Conservation (phyloP, 768 basidiomycete species). For the Daedaleopsis nitida region DNA sequence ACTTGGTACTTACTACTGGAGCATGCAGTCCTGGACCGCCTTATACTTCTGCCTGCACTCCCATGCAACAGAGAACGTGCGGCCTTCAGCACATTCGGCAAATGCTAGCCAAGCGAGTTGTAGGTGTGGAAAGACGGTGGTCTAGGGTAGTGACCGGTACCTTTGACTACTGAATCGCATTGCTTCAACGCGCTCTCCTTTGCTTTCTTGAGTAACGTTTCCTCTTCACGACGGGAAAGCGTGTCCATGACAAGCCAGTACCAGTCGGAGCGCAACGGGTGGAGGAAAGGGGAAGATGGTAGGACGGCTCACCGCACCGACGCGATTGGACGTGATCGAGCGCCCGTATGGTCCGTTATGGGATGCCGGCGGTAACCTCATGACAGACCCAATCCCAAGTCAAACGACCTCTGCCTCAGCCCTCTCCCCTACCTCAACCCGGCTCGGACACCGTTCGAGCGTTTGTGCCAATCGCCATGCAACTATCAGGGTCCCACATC, state of each 20-base stretch:
- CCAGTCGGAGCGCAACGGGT: conserved; percentile 2
- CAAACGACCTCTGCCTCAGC: background rate
- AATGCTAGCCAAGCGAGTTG: conserved; percentile 53
- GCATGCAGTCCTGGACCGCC: conserved; percentile 75
- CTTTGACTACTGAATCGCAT: conserved; percentile 76
- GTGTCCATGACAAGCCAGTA: conserved; percentile 60
- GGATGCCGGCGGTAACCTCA: conserved; percentile 17
- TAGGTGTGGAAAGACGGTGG: background rate
- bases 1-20: conserved; percentile 62
- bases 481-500: conserved; percentile 5
- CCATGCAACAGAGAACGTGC: conserved; percentile 86
- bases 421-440: background rate
- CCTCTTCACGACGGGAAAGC: conserved; percentile 86
- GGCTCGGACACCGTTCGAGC: background rate
- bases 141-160: conserved; percentile 38
- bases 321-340: conserved; percentile 10
- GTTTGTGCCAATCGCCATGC: background rate
- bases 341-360: conserved; percentile 2
- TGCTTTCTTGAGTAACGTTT: conserved; percentile 78
- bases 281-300: conserved; percentile 9
- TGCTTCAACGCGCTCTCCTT: conserved; percentile 79
- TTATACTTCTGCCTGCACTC: conserved; percentile 72
- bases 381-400: conserved; percentile 7
- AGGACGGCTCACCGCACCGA: conserved; percentile 18
- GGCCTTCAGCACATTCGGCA: conserved; percentile 79